These are phyloP conservation scores for Aphanocladium album DNA, from an alignment of 2,329 filamentous ascomycete genomes.

Conservation along the genomic window DNA sequence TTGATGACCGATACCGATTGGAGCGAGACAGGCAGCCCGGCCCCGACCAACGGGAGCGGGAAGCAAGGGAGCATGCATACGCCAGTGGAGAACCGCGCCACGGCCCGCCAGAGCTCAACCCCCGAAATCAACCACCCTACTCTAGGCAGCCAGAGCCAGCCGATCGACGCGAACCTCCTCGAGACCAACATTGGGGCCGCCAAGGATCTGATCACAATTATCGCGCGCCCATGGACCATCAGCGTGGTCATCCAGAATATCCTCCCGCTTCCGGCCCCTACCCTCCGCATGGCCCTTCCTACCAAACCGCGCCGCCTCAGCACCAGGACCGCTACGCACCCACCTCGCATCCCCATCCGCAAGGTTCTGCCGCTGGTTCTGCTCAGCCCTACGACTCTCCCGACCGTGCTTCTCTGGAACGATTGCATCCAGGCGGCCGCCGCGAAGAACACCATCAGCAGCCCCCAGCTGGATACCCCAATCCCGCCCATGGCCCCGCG, in stretches of 20 bases:
- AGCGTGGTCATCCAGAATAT: conserved; percentile 40
- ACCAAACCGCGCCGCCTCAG: conserved; percentile 24
- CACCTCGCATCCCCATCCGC: conserved; percentile 26
- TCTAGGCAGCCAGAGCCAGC: conserved; percentile 37
- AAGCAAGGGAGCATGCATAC: conserved; percentile 43
- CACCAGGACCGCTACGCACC: conserved; percentile 30
- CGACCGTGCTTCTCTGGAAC: conserved; percentile 42
- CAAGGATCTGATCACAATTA: conserved; percentile 28
- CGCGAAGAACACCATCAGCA: conserved; percentile 29
- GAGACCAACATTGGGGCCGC: conserved; percentile 31
- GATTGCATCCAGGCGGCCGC: conserved; percentile 23
- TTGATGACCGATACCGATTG: conserved; percentile 50
- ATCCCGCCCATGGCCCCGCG: conserved; percentile 20
- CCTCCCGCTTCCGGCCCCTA: conserved; percentile 35
- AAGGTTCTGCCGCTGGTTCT: conserved; percentile 18
- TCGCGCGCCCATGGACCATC: conserved; percentile 34
- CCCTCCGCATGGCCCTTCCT: conserved; percentile 26
- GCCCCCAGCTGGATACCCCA: conserved; percentile 41
- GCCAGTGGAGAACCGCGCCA: conserved; percentile 41
- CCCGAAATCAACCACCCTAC: conserved; percentile 42
- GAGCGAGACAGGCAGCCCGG: conserved; percentile 45
- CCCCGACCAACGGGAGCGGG: conserved; percentile 38
- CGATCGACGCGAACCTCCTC: conserved; percentile 31
- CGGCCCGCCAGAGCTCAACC: conserved; percentile 40
- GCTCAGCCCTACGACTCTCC: conserved; percentile 44